Evolutionary conservation across 441 rosid species (phyloP), one percentile per base, ranked within the genome.

Genomic region (Corymbia calophylla): DNA sequence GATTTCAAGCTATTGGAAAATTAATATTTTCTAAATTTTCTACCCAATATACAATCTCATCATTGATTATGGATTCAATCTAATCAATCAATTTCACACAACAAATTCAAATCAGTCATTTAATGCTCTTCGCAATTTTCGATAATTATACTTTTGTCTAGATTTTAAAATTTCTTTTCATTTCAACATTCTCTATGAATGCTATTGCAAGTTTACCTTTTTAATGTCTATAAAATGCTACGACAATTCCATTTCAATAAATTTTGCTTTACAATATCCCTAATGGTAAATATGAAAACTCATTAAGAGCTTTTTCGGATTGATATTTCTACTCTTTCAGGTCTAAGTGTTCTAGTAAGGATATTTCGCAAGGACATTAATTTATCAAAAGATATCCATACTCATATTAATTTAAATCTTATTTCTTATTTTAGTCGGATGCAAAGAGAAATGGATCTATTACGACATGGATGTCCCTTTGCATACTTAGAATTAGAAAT

Each of bases 31-130:
- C 7, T 7, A 73, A 19, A 5, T 5, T 21, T 19, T 35, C 21
- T 6, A 44, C n/a, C 13, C 51, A 0, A 44, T 14, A 3, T 23
- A 11, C 5, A 23, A 77, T 77, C 5, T 77, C n/a, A 44, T 77
- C 9, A 7, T 44, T 12, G 18, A 17, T 13, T n/a, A 23, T 11
- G 3, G 23, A 17, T 77, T 23, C 10, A 23, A 23, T 77, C 10
- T 13, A 0, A 1, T 39, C 3, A 9, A 23, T 39, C 3, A 23
- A 23, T 23, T 77, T 73, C 16, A 12, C 4, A 5, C 15, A 12
- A 39, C 49, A 73, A 73, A 35, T 73, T 44, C n/a, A 77, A 39
- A 77, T 44, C 29, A 13, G 2, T 77, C n/a, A 1, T 44, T 23
- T 4, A 1, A 12, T 77, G 44, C 4, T 6, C 23, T 77, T 44